A percentile compares a stretch with the other conserved stretches of the same genome.
phyloP scores from a whole-genome alignment of 139 green algal genomes.

The Monoraphidium neglectum region DNA sequence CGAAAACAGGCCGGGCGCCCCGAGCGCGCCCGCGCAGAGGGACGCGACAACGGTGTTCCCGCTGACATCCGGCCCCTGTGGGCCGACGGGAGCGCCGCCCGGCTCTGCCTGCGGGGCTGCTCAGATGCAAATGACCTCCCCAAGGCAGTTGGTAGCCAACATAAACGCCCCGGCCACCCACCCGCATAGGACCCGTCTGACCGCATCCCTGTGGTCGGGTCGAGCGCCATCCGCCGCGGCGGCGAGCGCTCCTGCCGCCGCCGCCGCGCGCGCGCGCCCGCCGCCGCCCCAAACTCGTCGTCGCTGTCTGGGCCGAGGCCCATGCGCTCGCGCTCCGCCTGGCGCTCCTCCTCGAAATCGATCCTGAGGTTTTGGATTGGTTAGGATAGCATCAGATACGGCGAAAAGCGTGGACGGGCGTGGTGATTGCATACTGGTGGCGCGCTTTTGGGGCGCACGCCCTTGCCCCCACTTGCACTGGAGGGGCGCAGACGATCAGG shows the following conservation, averaged over 20 bases:
- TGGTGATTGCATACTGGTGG: background rate
- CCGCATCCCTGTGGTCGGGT: background rate
- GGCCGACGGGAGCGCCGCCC: too few species aligned
- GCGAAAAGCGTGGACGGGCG: background rate
- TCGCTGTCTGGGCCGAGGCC: constrained; percentile 29
- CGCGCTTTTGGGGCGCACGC: too few species aligned
- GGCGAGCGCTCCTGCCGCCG: too few species aligned
- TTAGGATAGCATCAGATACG: constrained; percentile 11
- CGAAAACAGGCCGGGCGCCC: too few species aligned
- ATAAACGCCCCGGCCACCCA: background rate
- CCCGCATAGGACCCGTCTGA: background rate
- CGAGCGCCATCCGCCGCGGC: background rate
- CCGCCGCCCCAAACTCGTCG: constrained; percentile 3
- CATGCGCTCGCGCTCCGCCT: constrained; percentile 12
- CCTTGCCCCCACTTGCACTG: too few species aligned
- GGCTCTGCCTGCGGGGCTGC: too few species aligned
- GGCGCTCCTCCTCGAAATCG: constrained; percentile 21
- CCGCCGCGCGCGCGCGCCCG: too few species aligned
- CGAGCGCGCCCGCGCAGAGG: too few species aligned
- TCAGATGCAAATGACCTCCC: background rate
- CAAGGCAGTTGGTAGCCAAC: background rate
- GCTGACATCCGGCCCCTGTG: too few species aligned
- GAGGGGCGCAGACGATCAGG: too few species aligned
- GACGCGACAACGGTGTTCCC: too few species aligned
- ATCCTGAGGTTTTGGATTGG: background rate